These are phyloP conservation scores for Trametes pubescens DNA, from an alignment of 1,284 basidiomycete species.

Conservation along the genomic window DNA sequence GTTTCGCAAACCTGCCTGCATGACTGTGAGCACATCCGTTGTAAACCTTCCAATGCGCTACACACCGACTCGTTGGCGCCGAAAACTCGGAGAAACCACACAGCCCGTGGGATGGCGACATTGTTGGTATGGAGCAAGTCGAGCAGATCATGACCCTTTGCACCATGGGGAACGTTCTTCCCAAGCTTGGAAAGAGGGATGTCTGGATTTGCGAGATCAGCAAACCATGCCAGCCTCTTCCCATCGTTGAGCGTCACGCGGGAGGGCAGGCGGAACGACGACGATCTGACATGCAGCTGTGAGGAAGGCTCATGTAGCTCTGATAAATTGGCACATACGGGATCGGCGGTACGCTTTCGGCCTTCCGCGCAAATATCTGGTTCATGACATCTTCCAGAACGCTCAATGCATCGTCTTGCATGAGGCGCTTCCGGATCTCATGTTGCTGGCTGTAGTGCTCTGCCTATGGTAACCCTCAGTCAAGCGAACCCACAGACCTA, in stretches of 20 bases:
- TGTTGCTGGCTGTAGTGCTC: conserved; percentile 70
- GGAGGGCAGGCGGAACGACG: conserved; percentile 85
- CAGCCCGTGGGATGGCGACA: conserved; percentile 86
- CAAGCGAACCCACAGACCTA: conserved; percentile 8
- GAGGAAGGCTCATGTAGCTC: conserved; percentile 4
- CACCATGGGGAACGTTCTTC: conserved; percentile 92
- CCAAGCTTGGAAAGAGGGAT: conserved; percentile 91
- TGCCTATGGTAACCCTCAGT: conserved; percentile 49
- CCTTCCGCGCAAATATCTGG: conserved; percentile 75
- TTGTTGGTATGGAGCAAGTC: conserved; percentile 86
- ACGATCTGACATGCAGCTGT: conserved; percentile 54
- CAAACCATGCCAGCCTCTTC: conserved; percentile 90
- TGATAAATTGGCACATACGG: conserved; percentile 53
- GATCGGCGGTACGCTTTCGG: conserved; percentile 61
- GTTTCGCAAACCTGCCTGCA: conserved; percentile 73
- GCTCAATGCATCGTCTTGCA: conserved; percentile 61
- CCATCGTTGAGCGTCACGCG: conserved; percentile 92
- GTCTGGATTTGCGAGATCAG: conserved; percentile 88
- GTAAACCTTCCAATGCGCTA: neutral
- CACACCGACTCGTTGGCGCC: conserved; percentile 94
- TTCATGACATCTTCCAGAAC: conserved; percentile 84
- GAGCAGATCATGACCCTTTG: conserved; percentile 90
- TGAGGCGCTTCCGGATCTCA: conserved; percentile 59
- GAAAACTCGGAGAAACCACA: conserved; percentile 95
- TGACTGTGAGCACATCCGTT: neutral